Percentiles rank a stretch among this genome's conserved stretches.
Evolutionary conservation across 345 rosid genomes (phyloP).

Genomic region (Barbarea vulgaris): DNA sequence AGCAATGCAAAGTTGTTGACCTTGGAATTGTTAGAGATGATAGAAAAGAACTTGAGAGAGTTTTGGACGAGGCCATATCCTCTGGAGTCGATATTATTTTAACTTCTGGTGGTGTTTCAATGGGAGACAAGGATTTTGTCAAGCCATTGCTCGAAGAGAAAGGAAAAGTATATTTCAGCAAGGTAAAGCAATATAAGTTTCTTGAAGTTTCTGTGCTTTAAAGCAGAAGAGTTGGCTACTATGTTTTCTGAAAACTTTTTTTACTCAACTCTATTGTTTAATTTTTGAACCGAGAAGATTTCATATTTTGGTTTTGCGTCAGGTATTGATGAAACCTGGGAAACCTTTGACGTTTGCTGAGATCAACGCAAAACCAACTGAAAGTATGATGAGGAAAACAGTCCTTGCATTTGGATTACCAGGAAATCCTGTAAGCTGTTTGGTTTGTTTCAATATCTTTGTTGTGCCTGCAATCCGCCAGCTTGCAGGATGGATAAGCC

Average conservation of each 20-base stretch:
- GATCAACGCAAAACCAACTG: conserved; percentile 47
- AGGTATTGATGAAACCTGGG: conserved; percentile 95
- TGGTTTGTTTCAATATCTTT: conserved; percentile 88
- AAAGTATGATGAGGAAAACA: conserved; percentile 44
- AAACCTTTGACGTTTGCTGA: conserved; percentile 93
- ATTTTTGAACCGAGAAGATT: conserved; percentile 8
- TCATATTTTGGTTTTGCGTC: conserved; percentile 36
- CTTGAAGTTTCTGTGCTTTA: neutral
- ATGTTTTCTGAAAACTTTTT: neutral
- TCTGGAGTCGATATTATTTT: conserved; percentile 75
- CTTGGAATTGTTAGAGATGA: conserved; percentile 86
- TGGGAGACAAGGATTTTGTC: conserved; percentile 96
- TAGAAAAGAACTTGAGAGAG: conserved; percentile 64
- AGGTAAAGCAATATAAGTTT: conserved; percentile 50
- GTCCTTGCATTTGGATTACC: conserved; percentile 95
- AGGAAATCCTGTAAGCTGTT: conserved; percentile 96
- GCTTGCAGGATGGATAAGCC: conserved; percentile 88
- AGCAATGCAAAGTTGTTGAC: conserved; percentile 78
- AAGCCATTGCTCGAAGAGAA: conserved; percentile 77
- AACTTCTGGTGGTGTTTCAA: conserved; percentile 98
- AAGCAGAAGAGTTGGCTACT: conserved; percentile 8
- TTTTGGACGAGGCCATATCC: conserved; percentile 61
- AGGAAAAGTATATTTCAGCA: conserved; percentile 73
- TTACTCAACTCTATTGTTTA: neutral
- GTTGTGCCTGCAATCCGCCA: conserved; percentile 76